phyloP scores from a whole-genome alignment of 768 basidiomycete species.

The Dendrothele bispora region DNA sequence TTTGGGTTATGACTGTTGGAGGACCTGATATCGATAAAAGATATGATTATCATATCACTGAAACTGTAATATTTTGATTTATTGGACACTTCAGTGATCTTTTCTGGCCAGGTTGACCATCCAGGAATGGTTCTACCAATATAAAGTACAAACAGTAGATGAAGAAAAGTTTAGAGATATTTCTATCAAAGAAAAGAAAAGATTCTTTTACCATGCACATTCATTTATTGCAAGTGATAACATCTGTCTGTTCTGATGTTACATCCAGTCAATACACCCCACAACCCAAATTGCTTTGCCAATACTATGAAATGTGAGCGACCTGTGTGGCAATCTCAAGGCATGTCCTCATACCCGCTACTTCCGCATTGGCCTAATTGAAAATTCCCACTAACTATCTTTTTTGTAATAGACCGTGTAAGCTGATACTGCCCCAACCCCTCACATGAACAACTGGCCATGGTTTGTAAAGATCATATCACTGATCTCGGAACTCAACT shows the following conservation, averaged over 20 bases:
- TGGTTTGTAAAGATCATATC: constrained; percentile 85
- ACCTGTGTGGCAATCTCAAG: constrained; percentile 66
- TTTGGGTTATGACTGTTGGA: constrained; percentile 96
- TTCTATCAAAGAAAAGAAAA: constrained; percentile 86
- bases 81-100: too few relatives aligned
- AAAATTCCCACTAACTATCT: background rate
- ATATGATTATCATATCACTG: constrained; percentile 92
- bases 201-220: too few relatives aligned
- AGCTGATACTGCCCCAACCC: constrained; percentile 89
- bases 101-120: constrained; percentile 11
- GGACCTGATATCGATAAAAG: constrained; percentile 95
- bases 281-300: constrained; percentile 92
- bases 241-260: too few relatives aligned
- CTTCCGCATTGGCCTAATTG: too few relatives aligned
- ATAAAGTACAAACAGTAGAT: constrained; percentile 89
- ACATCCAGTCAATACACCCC: constrained; percentile 90
- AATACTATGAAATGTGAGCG: constrained; percentile 88
- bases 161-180: constrained; percentile 81
- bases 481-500: constrained; percentile 91
- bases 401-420: constrained; percentile 64
- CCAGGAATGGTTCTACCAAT: constrained; percentile 97
- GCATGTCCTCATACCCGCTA: constrained; percentile 44
- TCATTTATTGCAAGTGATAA: too few relatives aligned
- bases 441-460: constrained; percentile 60
- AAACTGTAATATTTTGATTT: constrained; percentile 93